Evolutionary conservation across 345 rosid species (phyloP), one percentile per base, ranked within the genome.

Genomic region (Nasturtium officinale): DNA sequence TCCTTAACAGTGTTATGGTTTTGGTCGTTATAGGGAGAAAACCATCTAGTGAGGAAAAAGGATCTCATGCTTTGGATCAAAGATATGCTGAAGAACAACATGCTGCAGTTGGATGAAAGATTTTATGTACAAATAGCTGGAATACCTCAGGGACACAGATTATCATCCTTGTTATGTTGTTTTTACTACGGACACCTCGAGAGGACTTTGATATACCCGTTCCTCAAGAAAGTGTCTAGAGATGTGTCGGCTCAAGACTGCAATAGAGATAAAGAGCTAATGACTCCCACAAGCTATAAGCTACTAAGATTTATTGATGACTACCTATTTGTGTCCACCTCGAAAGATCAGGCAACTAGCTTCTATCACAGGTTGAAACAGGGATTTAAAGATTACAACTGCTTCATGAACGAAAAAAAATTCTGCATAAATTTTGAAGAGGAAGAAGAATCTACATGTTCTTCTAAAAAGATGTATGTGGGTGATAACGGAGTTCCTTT

Each of bases 81-180:
- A n/a, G 84, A 85, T 79, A 90, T 82, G 65, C 82, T 93, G 69
- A 84, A 86, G 80, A 78, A 58, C 47, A 90, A 90, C 76, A 75
- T 89, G 66, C 48, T 90, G 69, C 81, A 69, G 78, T 64, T 86
- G 4, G 86, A 80, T 79, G 80, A 77, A 52, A 78, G 62, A 28
- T 87, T 86, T 75, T 87, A 86, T 80, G 70, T 87, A 74, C 86
- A 87, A 85, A 57, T 54, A 25, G 59, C 76, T 42, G 98, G 97
- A 56, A 90, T 89, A 79, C 85, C 97, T 55, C 97, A 93, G 82
- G 98, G 98, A 82, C 86, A 94, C 71, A 80, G 80, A 54, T 35
- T 93, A 32, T 90, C 97, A 64, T 56, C 94, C 40, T 61, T 89
- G 67, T 85, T 93, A 43, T 90, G 96, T 77, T 93, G 92, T 23